Evolutionary conservation across 768 basidiomycete genomes (phyloP), one percentile per base, ranked within the genome.

Genomic region (Macrolepiota dolichaula): DNA sequence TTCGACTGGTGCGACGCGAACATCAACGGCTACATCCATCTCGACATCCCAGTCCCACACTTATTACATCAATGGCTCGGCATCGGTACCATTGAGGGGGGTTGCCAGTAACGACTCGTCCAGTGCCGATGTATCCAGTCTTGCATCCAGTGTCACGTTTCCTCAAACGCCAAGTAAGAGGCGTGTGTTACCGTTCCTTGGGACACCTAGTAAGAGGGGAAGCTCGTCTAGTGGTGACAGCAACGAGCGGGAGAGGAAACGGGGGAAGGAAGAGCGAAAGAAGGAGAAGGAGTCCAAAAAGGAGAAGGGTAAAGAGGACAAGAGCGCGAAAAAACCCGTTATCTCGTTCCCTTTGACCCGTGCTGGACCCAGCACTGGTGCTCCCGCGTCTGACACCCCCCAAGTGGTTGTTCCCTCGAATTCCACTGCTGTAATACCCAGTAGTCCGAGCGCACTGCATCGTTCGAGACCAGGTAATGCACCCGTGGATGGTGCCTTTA

Each of bases 1-100:
- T 64, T 59, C 65, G 35, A 68, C 59, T 51, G 60, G 63, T 7
- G 51, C 61, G 49, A 19, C 66, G 51, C 2, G 29, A 64, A 44
- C 67, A 64, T 38, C 59, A 63, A 9, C 47, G 61, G 22, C 47
- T 38, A 40, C 63, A 35, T 63, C 51, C 57, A 47, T 51, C 19
- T 61, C 68, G 19, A 46, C 64, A 15, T 57, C 65, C 15, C 69
- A 68, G 29, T 36, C 52, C 5, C 57, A 61, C 9, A 24, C 40
- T 40, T 32, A 46, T 5, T 22, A 27, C 13, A 15, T 36, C 25
- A 35, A 35, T 15, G 49, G 35, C 9, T 54, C 52, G 35, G 29
- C 22, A 22, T 54, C 52, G 22, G 29, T 22, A 22, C 29, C 59
- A 13, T 9, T 50, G 19, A 32, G 17, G 24, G 51, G 47, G 1